phyloP scores from a whole-genome alignment of 1,139 yeast genomes.

The Pneumocystis canis region DNA sequence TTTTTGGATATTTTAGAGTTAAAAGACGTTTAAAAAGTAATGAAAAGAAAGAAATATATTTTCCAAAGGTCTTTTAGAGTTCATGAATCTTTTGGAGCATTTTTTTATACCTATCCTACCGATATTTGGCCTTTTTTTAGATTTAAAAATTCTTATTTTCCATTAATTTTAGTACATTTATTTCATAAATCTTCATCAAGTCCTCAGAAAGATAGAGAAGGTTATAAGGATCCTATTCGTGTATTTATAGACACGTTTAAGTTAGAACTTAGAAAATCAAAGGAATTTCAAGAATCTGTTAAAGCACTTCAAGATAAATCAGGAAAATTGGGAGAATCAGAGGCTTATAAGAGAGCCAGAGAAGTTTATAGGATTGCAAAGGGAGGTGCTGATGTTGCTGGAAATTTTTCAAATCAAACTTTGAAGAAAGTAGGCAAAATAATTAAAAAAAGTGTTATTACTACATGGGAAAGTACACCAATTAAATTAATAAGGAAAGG shows the following conservation, averaged over 20 bases:
- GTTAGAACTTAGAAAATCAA: constrained; percentile 77
- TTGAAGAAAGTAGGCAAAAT: constrained; percentile 82
- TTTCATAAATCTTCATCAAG: not conserved
- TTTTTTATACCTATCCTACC: not conserved
- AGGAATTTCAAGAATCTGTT: constrained; percentile 79
- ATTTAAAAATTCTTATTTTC: not conserved
- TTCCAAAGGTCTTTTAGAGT: not conserved
- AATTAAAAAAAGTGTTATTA: constrained; percentile 74
- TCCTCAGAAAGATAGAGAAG: not conserved
- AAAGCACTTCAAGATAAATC: constrained; percentile 94
- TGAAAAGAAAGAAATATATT: not conserved
- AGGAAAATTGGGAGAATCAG: constrained; percentile 86
- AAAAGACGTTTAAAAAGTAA: not conserved
- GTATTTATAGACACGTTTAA: constrained; percentile 88
- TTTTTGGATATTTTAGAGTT: not conserved
- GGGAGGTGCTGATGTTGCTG: constrained; percentile 4
- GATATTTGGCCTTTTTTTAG: not conserved
- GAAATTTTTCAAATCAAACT: constrained; percentile 58
- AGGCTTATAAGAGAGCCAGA: constrained; percentile 81
- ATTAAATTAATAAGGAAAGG: constrained; percentile 77
- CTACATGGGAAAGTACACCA: constrained; percentile 94
- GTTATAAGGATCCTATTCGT: constrained; percentile 43
- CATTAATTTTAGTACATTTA: not conserved
- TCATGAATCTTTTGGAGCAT: not conserved
- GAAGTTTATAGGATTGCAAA: constrained; percentile 73